Evolutionary conservation across 78 protist genomes (phyloP).

Genomic region (Pelomyxa schiedti): DNA sequence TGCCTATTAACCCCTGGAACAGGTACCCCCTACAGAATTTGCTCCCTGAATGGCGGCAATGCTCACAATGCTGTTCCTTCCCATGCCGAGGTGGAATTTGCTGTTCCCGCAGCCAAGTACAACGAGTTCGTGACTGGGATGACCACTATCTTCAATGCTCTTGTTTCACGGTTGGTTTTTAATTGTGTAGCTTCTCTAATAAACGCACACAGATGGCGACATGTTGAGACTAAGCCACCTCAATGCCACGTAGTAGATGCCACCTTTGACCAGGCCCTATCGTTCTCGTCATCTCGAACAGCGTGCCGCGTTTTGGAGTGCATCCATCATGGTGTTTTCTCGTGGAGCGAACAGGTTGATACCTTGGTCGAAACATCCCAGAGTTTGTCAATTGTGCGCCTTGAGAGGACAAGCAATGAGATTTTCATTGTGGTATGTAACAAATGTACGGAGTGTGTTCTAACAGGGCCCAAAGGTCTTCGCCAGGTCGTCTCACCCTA

Average conservation of each 20-base stretch:
- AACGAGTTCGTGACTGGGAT: neutral
- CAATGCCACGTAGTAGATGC: no score
- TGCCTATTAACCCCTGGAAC: no score
- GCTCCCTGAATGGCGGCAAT: conserved; percentile 1
- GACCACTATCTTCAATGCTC: neutral
- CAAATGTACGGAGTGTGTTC: no score
- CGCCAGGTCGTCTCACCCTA: no score
- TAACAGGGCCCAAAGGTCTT: no score
- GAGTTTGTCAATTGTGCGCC: neutral
- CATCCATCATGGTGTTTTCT: neutral
- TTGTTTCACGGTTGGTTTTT: no score
- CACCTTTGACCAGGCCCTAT: neutral
- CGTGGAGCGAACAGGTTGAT: neutral
- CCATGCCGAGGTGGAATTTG: neutral
- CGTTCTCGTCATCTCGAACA: neutral
- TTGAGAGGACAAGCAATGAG: neutral
- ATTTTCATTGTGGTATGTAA: no score
- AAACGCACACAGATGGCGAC: no score
- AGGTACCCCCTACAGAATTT: no score
- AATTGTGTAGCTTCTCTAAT: no score
- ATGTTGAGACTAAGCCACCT: no score
- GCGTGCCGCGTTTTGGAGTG: neutral
- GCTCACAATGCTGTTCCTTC: conserved; percentile 14
- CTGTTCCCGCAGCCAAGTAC: neutral
- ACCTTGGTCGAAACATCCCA: neutral